Percentiles rank a stretch among this genome's conserved stretches.
Evolutionary conservation across 2,329 filamentous ascomycete species (phyloP).

Genomic region (Paraconiothyrium brasiliense): DNA sequence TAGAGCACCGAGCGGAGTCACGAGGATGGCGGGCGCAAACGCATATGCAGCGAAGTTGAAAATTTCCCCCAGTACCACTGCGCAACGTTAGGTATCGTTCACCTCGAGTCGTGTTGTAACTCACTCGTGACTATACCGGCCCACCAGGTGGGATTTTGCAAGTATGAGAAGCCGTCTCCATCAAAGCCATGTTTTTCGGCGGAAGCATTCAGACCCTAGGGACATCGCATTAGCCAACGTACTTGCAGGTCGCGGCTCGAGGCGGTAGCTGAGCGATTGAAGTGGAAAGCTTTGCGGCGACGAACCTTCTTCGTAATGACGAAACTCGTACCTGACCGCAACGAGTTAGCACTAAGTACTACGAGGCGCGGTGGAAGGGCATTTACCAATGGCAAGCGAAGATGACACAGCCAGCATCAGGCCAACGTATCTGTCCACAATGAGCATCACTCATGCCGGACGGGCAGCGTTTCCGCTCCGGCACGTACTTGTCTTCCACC

Average conservation of each 20-base stretch:
- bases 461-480: slow-evolving; percentile 14
- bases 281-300: slow-evolving; percentile 15
- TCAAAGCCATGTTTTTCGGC: slow-evolving; percentile 94
- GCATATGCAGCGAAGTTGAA: slow-evolving; percentile 99
- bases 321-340: slow-evolving; percentile 81
- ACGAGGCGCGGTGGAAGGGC: not conserved
- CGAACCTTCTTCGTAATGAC: slow-evolving; percentile 97
- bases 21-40: slow-evolving; percentile 97
- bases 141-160: slow-evolving; percentile 98
- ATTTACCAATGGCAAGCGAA: slow-evolving; percentile 51
- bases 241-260: slow-evolving; percentile 7
- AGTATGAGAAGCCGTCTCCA: slow-evolving; percentile 93
- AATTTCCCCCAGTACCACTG: slow-evolving; percentile 91
- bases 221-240: slow-evolving; percentile 23
- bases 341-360: slow-evolving; percentile 24
- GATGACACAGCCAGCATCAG: slow-evolving; percentile 52
- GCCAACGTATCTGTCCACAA: slow-evolving; percentile 50
- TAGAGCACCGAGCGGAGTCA: slow-evolving; percentile 91
- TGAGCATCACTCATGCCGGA: slow-evolving; percentile 28
- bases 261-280: slow-evolving; percentile 9
- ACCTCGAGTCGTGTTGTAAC: slow-evolving; percentile 49
- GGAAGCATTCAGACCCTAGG: slow-evolving; percentile 85
- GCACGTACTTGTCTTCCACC: slow-evolving; percentile 54
- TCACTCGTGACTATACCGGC: slow-evolving; percentile 87
- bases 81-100: slow-evolving; percentile 27